Conservation (phyloP, 305 asterid genomes). For the Fraxinus sp. region DNA sequence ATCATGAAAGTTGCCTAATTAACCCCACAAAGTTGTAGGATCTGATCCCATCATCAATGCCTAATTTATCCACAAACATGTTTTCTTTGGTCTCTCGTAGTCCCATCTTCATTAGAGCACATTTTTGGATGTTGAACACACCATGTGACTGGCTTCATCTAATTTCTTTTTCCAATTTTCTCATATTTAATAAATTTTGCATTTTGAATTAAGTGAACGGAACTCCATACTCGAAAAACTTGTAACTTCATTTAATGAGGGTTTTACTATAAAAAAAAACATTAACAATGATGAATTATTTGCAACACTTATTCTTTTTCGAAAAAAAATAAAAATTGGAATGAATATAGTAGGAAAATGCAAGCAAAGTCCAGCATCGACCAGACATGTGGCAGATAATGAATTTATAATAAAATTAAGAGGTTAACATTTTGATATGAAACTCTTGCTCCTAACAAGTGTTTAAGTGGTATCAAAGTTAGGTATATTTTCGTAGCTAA, state of each 20-base stretch:
- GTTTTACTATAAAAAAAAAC: no score
- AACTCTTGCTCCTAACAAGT: neutral
- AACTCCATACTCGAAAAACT: neutral
- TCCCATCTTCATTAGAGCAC: slow-evolving; percentile 12
- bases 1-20: slow-evolving; percentile 15
- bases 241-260: no score
- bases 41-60: slow-evolving; percentile 30
- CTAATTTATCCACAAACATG: slow-evolving; percentile 17
- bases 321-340: no score
- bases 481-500: neutral
- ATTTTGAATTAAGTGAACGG: neutral
- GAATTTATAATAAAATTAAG: no score
- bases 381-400: no score
- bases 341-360: neutral
- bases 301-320: no score
- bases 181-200: neutral
- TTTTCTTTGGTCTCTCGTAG: neutral
- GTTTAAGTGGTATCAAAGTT: neutral
- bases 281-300: no score
- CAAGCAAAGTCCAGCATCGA: neutral
- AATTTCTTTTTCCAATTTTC: slow-evolving; percentile 12
- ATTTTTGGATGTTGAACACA: slow-evolving; percentile 13
- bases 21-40: slow-evolving; percentile 11
- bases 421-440: neutral
- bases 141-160: slow-evolving; percentile 26